Percentiles rank a stretch among this genome's conserved stretches.
Conservation (phyloP, 2,329 filamentous ascomycete genomes). For the Ophiobolus disseminans region DNA sequence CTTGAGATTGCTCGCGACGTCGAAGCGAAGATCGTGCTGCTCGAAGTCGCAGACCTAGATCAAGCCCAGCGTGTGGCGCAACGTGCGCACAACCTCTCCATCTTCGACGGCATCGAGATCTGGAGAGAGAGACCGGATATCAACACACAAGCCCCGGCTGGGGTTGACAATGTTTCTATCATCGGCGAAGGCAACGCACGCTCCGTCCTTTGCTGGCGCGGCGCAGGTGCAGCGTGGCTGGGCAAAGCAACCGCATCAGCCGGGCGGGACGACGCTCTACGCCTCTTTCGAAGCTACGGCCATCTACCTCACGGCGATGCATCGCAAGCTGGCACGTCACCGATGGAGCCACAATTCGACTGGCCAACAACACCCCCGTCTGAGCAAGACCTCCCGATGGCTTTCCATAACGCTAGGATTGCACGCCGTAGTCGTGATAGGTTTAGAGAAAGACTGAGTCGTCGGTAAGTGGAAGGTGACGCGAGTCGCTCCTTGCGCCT, state of each 20-base stretch:
- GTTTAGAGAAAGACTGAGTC: no score
- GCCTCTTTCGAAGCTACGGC: slow-evolving; percentile 3
- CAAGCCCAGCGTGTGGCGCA: slow-evolving; percentile 71
- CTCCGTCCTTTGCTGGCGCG: slow-evolving; percentile 53
- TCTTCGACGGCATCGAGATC: slow-evolving; percentile 63
- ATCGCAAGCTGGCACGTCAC: background rate
- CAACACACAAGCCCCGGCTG: background rate
- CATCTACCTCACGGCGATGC: background rate
- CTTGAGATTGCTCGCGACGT: slow-evolving; percentile 62
- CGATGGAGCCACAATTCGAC: background rate
- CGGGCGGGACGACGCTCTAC: slow-evolving; percentile 2
- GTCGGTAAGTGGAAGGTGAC: no score
- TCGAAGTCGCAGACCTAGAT: slow-evolving; percentile 74
- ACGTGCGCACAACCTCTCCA: slow-evolving; percentile 44
- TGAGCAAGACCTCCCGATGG: no score
- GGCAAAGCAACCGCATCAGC: slow-evolving; percentile 1
- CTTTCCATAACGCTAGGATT: no score
- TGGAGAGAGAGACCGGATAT: slow-evolving; percentile 69
- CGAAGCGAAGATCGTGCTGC: slow-evolving; percentile 63
- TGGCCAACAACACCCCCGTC: no score
- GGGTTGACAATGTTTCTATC: slow-evolving; percentile 32
- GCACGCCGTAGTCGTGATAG: no score
- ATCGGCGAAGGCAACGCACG: slow-evolving; percentile 52
- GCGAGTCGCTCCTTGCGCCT: no score
- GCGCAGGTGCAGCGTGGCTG: slow-evolving; percentile 24